Conservation (phyloP, 306 rosid species). For the Lathyrus tuberosus region DNA sequence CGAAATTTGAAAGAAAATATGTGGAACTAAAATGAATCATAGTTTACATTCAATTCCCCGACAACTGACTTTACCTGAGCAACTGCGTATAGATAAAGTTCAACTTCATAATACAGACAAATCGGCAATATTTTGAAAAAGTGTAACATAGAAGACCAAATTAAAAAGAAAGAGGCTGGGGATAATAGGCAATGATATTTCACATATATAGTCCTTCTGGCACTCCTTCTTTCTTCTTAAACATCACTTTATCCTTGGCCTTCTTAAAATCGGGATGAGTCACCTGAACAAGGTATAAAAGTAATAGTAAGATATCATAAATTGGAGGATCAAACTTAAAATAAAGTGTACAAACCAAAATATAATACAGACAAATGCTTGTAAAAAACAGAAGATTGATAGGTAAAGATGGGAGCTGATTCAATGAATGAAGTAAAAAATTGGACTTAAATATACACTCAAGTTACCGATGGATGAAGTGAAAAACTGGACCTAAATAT, state of each 20-base stretch:
- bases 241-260: constrained; percentile 99
- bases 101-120: constrained; percentile 29
- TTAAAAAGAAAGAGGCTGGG: background rate
- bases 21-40: constrained; percentile 28
- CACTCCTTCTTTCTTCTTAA: constrained; percentile 98
- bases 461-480: background rate
- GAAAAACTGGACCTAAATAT: background rate
- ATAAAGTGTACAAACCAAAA: background rate
- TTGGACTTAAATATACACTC: background rate
- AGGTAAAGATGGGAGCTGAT: background rate
- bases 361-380: background rate
- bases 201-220: constrained; percentile 98
- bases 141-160: constrained; percentile 14
- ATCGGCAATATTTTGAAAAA: constrained; percentile 20
- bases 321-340: background rate
- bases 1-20: constrained; percentile 7
- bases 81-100: constrained; percentile 8
- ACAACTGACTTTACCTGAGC: constrained; percentile 16
- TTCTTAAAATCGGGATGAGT: constrained; percentile 89
- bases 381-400: constrained; percentile 13
- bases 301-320: background rate
- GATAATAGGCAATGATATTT: constrained; percentile 32
- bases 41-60: constrained; percentile 29
- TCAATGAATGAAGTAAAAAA: background rate
- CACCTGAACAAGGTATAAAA: constrained; percentile 54